These are phyloP conservation scores for Neurospora sp. DNA, from an alignment of 495 filamentous ascomycete species.

Conservation along the genomic window DNA sequence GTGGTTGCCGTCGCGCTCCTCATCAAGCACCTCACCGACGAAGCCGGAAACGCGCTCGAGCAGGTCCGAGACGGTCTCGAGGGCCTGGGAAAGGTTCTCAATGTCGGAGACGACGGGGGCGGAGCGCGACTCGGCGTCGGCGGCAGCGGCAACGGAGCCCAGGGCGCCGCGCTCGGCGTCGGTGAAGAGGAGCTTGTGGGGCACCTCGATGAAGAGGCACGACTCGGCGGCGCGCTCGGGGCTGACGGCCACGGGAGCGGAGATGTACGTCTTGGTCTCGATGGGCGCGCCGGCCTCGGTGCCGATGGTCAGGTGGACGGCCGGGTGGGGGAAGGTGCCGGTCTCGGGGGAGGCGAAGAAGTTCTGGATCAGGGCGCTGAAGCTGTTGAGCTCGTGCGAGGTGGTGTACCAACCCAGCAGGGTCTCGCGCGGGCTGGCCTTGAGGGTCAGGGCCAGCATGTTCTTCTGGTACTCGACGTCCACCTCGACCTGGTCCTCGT, in stretches of 20 bases:
- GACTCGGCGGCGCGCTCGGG: slow-evolving; percentile 88
- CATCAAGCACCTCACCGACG: slow-evolving; percentile 67
- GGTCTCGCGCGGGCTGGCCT: slow-evolving; percentile 86
- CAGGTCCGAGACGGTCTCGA: slow-evolving; percentile 78
- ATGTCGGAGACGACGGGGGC: slow-evolving; percentile 72
- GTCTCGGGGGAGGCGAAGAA: slow-evolving; percentile 97
- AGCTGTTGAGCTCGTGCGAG: slow-evolving; percentile 88
- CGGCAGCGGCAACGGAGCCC: slow-evolving; percentile 73
- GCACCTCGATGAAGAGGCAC: slow-evolving; percentile 92
- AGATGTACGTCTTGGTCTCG: slow-evolving; percentile 83
- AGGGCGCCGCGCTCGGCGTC: slow-evolving; percentile 88
- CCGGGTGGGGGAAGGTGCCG: slow-evolving; percentile 91
- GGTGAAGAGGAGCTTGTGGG: slow-evolving; percentile 75
- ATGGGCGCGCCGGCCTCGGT: slow-evolving; percentile 79
- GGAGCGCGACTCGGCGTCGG: slow-evolving; percentile 63
- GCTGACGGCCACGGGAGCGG: slow-evolving; percentile 86
- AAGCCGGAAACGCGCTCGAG: slow-evolving; percentile 84
- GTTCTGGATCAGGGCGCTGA: slow-evolving; percentile 97
- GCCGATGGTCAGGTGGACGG: slow-evolving; percentile 88
- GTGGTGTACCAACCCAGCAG: slow-evolving; percentile 98
- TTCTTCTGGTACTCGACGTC: slow-evolving; percentile 99
- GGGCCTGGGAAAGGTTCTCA: slow-evolving; percentile 68
- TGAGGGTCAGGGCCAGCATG: slow-evolving; percentile 88
- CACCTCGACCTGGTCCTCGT: slow-evolving; percentile 95
- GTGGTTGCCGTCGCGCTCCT: slow-evolving; percentile 56